These are phyloP conservation scores for Fusarium irregulare DNA, from an alignment of 2,329 filamentous ascomycete genomes.

Conservation along the genomic window DNA sequence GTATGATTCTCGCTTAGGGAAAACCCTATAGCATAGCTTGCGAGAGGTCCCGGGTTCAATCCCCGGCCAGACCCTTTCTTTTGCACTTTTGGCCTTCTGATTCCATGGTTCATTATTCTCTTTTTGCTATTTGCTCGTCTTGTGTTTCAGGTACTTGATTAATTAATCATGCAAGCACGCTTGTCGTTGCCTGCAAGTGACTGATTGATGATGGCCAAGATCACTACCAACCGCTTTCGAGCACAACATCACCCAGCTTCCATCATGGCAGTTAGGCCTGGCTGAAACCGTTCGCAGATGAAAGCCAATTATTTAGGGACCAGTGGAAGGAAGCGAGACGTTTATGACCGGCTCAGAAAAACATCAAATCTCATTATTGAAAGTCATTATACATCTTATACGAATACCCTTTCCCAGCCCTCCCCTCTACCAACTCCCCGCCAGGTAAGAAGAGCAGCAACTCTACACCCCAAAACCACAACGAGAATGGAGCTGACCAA, in stretches of 20 bases:
- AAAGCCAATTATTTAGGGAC: neutral
- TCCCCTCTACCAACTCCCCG: neutral
- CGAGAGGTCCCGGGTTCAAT: slow-evolving; percentile 62
- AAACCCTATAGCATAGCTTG: slow-evolving; percentile 53
- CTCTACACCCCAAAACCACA: accelerated
- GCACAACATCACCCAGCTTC: neutral
- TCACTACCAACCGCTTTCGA: neutral
- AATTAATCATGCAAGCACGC: too few relatives aligned
- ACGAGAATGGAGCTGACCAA: neutral
- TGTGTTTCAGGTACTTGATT: neutral
- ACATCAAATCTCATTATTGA: neutral
- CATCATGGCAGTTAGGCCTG: neutral
- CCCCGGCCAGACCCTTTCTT: slow-evolving; percentile 56
- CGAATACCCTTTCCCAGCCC: too few relatives aligned
- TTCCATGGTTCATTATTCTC: neutral
- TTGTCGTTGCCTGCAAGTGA: neutral
- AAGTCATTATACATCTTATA: neutral
- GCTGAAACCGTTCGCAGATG: neutral
- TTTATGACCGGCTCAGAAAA: neutral
- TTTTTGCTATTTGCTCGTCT: neutral
- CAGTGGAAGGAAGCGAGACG: accelerated
- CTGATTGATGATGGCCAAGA: neutral
- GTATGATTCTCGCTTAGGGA: slow-evolving; percentile 79
- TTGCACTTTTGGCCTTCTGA: neutral
- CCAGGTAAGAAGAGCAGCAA: neutral